Percentiles rank a stretch among this genome's conserved stretches.
Evolutionary conservation across 306 rosid genomes (phyloP).

Genomic region (Vachellia collinsii): DNA sequence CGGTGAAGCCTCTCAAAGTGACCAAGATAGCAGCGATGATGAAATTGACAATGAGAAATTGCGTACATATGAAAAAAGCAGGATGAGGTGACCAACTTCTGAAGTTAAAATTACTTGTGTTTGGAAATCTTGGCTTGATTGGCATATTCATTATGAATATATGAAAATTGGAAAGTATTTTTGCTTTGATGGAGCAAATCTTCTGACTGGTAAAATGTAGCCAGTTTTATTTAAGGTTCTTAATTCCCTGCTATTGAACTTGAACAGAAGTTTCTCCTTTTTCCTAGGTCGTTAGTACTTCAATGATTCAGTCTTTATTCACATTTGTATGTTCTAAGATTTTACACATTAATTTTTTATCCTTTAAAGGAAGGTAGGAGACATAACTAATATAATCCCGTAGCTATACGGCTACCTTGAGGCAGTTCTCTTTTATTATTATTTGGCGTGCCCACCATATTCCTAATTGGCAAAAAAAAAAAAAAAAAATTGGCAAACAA

Average conservation of each 20-base stretch:
- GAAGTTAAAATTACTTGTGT: neutral
- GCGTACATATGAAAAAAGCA: constrained; percentile 80
- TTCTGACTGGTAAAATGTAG: constrained; percentile 7
- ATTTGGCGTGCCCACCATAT: neutral
- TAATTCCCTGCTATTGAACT: neutral
- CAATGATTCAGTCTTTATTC: neutral
- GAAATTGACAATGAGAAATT: constrained; percentile 68
- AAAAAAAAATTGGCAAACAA: no score
- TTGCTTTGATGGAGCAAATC: constrained; percentile 1
- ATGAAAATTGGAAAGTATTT: neutral
- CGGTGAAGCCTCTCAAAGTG: constrained; percentile 48
- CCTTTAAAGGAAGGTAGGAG: neutral
- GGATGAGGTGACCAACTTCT: constrained; percentile 60
- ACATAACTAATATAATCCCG: neutral
- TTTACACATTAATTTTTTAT: constrained; percentile 13
- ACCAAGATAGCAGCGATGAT: constrained; percentile 48
- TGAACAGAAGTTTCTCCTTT: neutral
- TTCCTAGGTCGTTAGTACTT: neutral
- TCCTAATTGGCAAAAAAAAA: no score
- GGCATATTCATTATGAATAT: neutral
- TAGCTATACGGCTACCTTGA: neutral
- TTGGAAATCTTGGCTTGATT: constrained; percentile 24
- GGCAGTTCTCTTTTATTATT: neutral
- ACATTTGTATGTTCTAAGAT: neutral
- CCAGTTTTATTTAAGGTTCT: constrained; percentile 13